phyloP scores from a whole-genome alignment of 495 filamentous ascomycete species.

The Penicillium nucicola region DNA sequence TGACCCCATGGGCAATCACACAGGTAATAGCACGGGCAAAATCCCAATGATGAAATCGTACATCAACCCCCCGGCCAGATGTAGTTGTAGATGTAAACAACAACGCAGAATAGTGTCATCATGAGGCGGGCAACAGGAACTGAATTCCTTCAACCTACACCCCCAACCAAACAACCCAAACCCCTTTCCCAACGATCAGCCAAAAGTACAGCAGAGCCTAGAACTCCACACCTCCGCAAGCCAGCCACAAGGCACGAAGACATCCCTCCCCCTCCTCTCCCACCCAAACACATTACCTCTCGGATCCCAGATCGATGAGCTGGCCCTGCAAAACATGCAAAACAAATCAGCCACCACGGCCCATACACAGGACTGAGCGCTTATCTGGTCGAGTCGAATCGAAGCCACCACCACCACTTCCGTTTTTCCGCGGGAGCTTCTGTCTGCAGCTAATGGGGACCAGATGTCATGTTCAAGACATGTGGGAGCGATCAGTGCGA shows the following conservation, averaged over 20 bases:
- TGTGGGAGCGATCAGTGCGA: conserved; percentile 27
- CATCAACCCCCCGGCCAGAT: not conserved
- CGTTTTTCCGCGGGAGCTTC: conserved; percentile 8
- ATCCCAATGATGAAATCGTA: conserved; percentile 15
- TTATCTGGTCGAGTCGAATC: conserved; percentile 20
- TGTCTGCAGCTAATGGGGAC: conserved; percentile 21
- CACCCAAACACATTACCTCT: not conserved
- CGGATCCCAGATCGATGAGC: conserved; percentile 2
- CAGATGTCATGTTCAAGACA: conserved; percentile 19
- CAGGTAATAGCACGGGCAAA: not conserved
- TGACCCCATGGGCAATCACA: not conserved
- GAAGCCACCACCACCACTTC: conserved; percentile 16
- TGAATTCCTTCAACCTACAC: not conserved
- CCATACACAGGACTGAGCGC: conserved; percentile 17
- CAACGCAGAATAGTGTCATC: conserved; percentile 13
- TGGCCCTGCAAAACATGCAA: conserved; percentile 2
- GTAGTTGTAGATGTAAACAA: not conserved
- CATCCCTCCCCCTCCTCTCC: not conserved
- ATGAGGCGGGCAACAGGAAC: conserved; percentile 8
- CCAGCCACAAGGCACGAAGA: not conserved
- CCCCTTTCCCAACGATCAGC: not conserved
- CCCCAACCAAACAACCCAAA: not conserved
- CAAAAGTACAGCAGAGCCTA: not conserved
- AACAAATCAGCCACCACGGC: conserved; percentile 2
- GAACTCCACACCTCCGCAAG: not conserved